These are phyloP conservation scores for Sanguinoderma infundibulare DNA, from an alignment of 1,284 basidiomycete species.

Conservation along the genomic window DNA sequence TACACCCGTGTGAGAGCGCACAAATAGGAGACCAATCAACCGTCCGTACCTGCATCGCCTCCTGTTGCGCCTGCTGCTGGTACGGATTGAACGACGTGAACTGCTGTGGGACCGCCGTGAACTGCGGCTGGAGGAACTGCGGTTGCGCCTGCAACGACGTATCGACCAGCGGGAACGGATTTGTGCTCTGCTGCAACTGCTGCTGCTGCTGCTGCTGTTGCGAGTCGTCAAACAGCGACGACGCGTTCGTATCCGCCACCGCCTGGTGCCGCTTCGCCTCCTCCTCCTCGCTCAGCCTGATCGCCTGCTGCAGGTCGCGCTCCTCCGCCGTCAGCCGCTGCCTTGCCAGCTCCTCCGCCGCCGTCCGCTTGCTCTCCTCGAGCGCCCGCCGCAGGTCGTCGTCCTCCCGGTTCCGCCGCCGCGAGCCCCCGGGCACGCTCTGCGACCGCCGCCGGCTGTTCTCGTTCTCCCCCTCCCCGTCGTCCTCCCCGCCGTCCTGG, in stretches of 20 bases:
- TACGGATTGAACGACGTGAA: conserved; percentile 96
- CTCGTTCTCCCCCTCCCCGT: conserved; percentile 52
- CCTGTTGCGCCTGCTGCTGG: conserved; percentile 92
- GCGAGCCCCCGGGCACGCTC: conserved; percentile 36
- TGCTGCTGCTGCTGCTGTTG: conserved; percentile 71
- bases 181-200: conserved; percentile 49
- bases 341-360: conserved; percentile 76
- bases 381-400: conserved; percentile 84
- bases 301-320: conserved; percentile 78
- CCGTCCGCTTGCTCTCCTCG: conserved; percentile 83
- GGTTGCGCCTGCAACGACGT: conserved; percentile 53
- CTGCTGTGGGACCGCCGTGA: conserved; percentile 71
- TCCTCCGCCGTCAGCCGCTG: conserved; percentile 64
- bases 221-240: conserved; percentile 85
- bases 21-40: not conserved
- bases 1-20: conserved; percentile 25
- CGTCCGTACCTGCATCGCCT: conserved; percentile 62
- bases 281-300: conserved; percentile 88
- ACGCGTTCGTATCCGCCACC: conserved; percentile 77
- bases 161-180: conserved; percentile 75
- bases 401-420: conserved; percentile 60
- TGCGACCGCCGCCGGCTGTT: conserved; percentile 47
- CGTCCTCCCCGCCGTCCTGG: conserved; percentile 42
- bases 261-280: conserved; percentile 73
- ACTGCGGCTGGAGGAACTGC: conserved; percentile 61